Evolutionary conservation across 495 filamentous ascomycete species (phyloP), one percentile per base, ranked within the genome.

Genomic region (Penicillium egyptiacum): DNA sequence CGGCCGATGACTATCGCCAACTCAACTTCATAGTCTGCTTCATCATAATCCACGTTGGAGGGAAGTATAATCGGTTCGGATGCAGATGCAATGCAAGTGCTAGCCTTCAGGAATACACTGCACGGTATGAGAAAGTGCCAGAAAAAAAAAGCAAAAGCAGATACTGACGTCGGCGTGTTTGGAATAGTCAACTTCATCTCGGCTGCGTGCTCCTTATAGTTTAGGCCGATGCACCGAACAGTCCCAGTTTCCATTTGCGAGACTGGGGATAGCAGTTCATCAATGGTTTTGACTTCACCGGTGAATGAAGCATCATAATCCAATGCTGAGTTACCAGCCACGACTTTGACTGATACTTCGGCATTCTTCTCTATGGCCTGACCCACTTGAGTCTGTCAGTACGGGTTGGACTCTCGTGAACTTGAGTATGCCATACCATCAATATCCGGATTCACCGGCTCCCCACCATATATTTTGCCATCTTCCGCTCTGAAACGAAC

Each of bases 1-100:
- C 81, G 85, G n/a, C 86, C 86, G 58, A 90, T 89, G 6, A 90
- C 62, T 28, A 78, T 76, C 4, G 89, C 83, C 11, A 91, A 77
- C 69, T 91, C 88, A 63, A 83, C 87, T 68, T 90, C 88, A 55
- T 89, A 91, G 65, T 90, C 88, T 11, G 51, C 57, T 50, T 59
- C 57, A 23, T 55, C 57, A 14, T 31, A 50, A 8, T 49, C 35
- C 51, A 59, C 57, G 9, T 59, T 59, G 5, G 57, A 43, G 8
- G 57, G 57, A 7, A 59, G 37, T 19, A 45, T 12, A 9, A 59
- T 59, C 14, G 57, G 57, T 28, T 55, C 57, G 11, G 45, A 42
- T 23, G 57, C 57, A 20, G 57, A 59, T 3, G 57, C 57, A 37
- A 59, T 55, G 37, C 51, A 59, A 1, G 57, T 59, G 41, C 23